Base-by-base conservation (phyloP, 371 early-diverging fungal genomes). In the Rhizopus sp. region DNA sequence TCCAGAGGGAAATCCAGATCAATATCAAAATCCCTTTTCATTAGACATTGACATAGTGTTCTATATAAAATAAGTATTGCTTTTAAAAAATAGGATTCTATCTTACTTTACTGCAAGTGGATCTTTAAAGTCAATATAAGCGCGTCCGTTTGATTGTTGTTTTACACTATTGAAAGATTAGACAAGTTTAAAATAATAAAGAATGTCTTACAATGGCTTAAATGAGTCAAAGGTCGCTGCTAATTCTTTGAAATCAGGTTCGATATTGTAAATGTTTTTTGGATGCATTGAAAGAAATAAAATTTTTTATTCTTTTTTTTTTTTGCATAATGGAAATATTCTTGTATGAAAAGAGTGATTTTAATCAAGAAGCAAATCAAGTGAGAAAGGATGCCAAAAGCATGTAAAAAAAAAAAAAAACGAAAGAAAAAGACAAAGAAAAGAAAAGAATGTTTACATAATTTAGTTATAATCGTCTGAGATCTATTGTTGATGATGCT, bases 401-500 rank as follows among this genome's bases (percentile, higher is more conserved):
- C 48, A 69, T 78, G 79, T 78, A 64, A 29, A 31, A 5, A 7
- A 7, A 2, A 33, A 4, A 8, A 29, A 7, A 1, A 29, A 30
- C 9, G 4, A 9, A 7, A 2, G 33, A 4, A 8, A 29, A 7
- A 1, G 30, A 30, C 9, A 44, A 8, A 3, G 31, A 33, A 8
- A n/a, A 57, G 33, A 6, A 31, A 9, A 42, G 12, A n/a, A 35
- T 7, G 17, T 10, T 23, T 44, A n/a, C 17, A 7, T 32, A 48
- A 30, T 31, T 7, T 47, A 91, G 92, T 40, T 80, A 83, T 66
- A 91, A 94, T 66, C 83, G 93, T 0, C 72, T 94, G n/a, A 67
- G 68, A 53, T 94, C 94, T 7, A 91, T 94, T 33, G 70, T 79
- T 2, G 87, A 85, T 33, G 94, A 94, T 62, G 81, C 92, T 4